Conservation (phyloP, 495 filamentous ascomycete genomes). For the Penicillium pulvis region DNA sequence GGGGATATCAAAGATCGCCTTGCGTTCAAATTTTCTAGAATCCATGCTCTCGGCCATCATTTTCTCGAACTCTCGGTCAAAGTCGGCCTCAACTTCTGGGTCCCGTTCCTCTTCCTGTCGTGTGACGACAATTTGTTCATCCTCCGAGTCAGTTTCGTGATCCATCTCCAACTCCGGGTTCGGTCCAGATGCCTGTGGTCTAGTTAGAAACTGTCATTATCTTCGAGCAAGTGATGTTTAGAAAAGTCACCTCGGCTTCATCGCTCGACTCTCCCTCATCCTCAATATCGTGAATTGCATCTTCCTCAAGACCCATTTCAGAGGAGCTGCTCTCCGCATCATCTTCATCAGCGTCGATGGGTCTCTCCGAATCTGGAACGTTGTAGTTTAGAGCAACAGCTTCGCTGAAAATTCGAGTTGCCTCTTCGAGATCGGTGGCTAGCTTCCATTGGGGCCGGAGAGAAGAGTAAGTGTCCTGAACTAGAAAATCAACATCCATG, state of each 20-base stretch:
- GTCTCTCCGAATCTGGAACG: constrained; percentile 66
- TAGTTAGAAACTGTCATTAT: constrained; percentile 4
- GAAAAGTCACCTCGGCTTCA: constrained; percentile 52
- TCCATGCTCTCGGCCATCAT: constrained; percentile 98
- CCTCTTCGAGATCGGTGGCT: constrained; percentile 76
- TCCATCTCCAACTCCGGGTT: constrained; percentile 43
- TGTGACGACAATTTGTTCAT: constrained; percentile 89
- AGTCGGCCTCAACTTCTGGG: constrained; percentile 93
- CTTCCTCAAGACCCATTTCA: constrained; percentile 64
- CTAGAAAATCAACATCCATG: constrained; percentile 96
- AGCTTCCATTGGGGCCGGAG: constrained; percentile 92
- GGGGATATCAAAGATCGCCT: constrained; percentile 89
- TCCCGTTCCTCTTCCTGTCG: constrained; percentile 88
- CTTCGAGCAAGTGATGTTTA: not conserved
- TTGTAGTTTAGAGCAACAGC: constrained; percentile 89
- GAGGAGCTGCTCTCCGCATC: constrained; percentile 60
- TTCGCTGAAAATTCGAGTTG: constrained; percentile 80
- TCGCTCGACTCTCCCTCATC: constrained; percentile 62
- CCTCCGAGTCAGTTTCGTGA: constrained; percentile 57
- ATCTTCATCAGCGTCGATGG: constrained; percentile 65
- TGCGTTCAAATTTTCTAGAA: constrained; percentile 90
- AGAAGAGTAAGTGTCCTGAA: constrained; percentile 86
- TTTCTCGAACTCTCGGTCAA: constrained; percentile 96
- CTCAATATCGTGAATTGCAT: constrained; percentile 55
- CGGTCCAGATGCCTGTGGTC: constrained; percentile 51